Percentiles rank a stretch among this genome's conserved stretches.
Evolutionary conservation across 1,139 yeast genomes (phyloP).

Genomic region (Candida pseudocylindracea): DNA sequence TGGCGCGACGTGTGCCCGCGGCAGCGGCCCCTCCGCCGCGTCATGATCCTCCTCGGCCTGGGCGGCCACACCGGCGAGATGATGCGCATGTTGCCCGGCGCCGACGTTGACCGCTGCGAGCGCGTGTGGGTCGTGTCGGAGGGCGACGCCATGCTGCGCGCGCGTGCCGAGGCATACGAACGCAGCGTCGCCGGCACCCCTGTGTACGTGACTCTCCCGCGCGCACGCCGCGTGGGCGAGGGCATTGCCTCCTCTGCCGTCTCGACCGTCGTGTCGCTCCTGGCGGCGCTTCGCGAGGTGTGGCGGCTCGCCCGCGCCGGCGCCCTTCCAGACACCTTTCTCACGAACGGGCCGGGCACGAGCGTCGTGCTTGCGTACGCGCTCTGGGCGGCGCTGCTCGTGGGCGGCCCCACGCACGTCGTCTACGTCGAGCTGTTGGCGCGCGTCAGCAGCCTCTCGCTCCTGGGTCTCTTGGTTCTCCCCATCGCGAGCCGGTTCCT

Average conservation of each 20-base stretch:
- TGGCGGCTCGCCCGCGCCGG: slow-evolving; percentile 1
- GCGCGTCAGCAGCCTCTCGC: slow-evolving; percentile 51
- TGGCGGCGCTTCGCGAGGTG: slow-evolving; percentile 2
- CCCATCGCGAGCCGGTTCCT: slow-evolving; percentile 57
- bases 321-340: slow-evolving; percentile 24
- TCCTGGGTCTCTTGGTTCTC: slow-evolving; percentile 49
- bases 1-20: too few relatives aligned
- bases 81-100: slow-evolving; percentile 35
- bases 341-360: slow-evolving; percentile 91
- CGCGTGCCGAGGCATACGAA: slow-evolving; percentile 24
- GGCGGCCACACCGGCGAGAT: slow-evolving; percentile 96
- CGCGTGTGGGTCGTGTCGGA: slow-evolving; percentile 26
- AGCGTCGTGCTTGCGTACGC: slow-evolving; percentile 57
- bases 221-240: slow-evolving; percentile 72
- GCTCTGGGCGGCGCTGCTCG: slow-evolving; percentile 25
- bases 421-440: slow-evolving; percentile 81
- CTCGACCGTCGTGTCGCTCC: slow-evolving; percentile 23
- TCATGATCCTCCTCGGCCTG: slow-evolving; percentile 49
- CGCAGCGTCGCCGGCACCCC: slow-evolving; percentile 6
- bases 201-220: slow-evolving; percentile 16
- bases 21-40: slow-evolving; percentile 1
- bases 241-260: slow-evolving; percentile 24
- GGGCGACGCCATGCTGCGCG: slow-evolving; percentile 36
- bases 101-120: slow-evolving; percentile 8
- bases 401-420: slow-evolving; percentile 35